These are phyloP conservation scores for Neurospora sp. DNA, from an alignment of 495 filamentous ascomycete species.

Conservation along the genomic window DNA sequence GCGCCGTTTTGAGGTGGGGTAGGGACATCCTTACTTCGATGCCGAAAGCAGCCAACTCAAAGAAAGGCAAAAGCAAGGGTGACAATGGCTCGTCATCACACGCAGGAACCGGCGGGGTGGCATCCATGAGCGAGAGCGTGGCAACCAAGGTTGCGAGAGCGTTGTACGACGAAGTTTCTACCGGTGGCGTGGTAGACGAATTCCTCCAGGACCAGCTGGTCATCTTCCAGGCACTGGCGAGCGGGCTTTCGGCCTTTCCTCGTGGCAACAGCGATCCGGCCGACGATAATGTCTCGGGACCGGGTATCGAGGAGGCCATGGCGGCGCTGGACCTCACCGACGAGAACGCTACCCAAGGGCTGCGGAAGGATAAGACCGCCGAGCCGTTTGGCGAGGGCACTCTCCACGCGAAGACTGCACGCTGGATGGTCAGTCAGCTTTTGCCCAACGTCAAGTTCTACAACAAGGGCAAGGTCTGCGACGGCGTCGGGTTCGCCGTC, in stretches of 20 bases:
- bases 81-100: neutral
- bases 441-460: constrained; percentile 43
- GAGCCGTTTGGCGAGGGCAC: constrained; percentile 48
- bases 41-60: constrained; percentile 34
- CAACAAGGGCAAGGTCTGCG: constrained; percentile 40
- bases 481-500: constrained; percentile 34
- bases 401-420: constrained; percentile 60
- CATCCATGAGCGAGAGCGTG: constrained; percentile 27
- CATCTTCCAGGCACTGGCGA: constrained; percentile 67
- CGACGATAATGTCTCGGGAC: constrained; percentile 6
- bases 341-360: constrained; percentile 4
- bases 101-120: neutral
- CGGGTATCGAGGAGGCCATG: constrained; percentile 10
- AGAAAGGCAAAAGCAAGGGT: constrained; percentile 18
- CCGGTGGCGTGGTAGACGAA: constrained; percentile 53
- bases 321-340: constrained; percentile 8
- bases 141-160: constrained; percentile 43
- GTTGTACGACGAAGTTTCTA: constrained; percentile 46
- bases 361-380: constrained; percentile 24
- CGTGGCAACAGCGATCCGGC: constrained; percentile 5
- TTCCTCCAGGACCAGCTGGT: constrained; percentile 72
- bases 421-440: constrained; percentile 56
- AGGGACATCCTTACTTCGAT: constrained; percentile 52
- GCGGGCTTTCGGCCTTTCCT: constrained; percentile 38
- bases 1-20: constrained; percentile 49